Percentiles rank a stretch among this genome's conserved stretches.
Evolutionary conservation across 2,329 filamentous ascomycete genomes (phyloP).

Genomic region (Corinectria fuckeliana): DNA sequence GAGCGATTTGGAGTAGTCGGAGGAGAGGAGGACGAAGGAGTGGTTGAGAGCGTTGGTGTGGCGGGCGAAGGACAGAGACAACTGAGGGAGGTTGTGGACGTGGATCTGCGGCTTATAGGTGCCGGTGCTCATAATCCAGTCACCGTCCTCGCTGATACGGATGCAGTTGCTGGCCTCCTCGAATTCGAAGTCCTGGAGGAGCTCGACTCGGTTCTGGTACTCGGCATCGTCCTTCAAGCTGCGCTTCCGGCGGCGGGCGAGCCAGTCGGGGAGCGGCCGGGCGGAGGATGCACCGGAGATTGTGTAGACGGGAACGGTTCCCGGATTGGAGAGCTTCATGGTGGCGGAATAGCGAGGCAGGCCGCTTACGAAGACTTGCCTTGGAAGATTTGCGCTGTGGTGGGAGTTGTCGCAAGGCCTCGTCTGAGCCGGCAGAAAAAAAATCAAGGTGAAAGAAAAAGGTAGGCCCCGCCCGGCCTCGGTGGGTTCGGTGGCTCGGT

Average conservation of each 20-base stretch:
- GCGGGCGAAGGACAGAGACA: conserved; percentile 90
- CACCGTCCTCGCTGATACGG: conserved; percentile 89
- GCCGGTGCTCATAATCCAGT: conserved; percentile 97
- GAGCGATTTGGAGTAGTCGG: conserved; percentile 91
- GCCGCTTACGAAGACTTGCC: conserved; percentile 24
- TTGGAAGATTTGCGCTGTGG: conserved; percentile 24
- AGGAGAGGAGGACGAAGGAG: conserved; percentile 85
- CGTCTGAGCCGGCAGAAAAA: conserved; percentile 27
- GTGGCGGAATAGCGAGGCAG: conserved; percentile 11
- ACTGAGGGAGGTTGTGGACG: conserved; percentile 90
- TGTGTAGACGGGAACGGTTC: conserved; percentile 89
- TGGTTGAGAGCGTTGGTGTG: conserved; percentile 93
- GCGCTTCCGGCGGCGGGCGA: conserved; percentile 85
- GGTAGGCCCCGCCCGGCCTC: conserved; percentile 28
- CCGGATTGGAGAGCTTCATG: conserved; percentile 86
- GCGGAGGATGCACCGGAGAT: conserved; percentile 90
- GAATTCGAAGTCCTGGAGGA: conserved; percentile 97
- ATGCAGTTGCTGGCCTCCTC: conserved; percentile 94
- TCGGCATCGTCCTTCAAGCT: conserved; percentile 92
- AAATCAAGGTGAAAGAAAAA: conserved; percentile 41
- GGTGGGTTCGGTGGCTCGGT: conserved; percentile 33
- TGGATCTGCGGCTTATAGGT: conserved; percentile 76
- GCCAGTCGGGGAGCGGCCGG: conserved; percentile 92
- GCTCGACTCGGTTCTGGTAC: conserved; percentile 90
- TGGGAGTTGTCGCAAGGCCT: conserved; percentile 16